These are phyloP conservation scores for Aspergillus ochraceoroseus DNA, from an alignment of 2,329 filamentous ascomycete species.

Conservation along the genomic window DNA sequence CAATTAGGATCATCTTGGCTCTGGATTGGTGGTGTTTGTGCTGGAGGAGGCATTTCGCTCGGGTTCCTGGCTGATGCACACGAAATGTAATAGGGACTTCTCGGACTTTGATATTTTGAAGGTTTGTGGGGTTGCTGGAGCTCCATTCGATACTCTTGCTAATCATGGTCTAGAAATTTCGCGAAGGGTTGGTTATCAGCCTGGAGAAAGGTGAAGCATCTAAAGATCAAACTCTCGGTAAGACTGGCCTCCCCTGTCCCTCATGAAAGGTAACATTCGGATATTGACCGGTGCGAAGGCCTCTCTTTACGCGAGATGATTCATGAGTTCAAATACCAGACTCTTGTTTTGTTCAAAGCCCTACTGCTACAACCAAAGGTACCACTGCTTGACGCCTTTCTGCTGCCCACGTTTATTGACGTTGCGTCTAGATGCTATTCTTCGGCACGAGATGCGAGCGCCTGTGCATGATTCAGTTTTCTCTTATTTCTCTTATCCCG, in stretches of 20 bases:
- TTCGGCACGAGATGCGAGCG: slow-evolving; percentile 95
- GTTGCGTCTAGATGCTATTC: slow-evolving; percentile 74
- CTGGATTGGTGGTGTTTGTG: neutral
- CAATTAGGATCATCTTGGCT: neutral
- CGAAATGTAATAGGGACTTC: slow-evolving; percentile 60
- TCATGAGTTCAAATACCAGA: slow-evolving; percentile 91
- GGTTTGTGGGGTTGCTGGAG: slow-evolving; percentile 35
- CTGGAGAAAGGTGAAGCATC: slow-evolving; percentile 63
- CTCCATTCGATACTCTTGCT: slow-evolving; percentile 5
- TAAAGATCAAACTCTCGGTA: slow-evolving; percentile 80
- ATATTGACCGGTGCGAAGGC: slow-evolving; percentile 38
- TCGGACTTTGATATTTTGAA: slow-evolving; percentile 82
- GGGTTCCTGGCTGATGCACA: slow-evolving; percentile 10
- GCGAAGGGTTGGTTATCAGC: slow-evolving; percentile 69
- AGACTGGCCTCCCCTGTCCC: slow-evolving; percentile 31
- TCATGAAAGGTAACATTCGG: neutral
- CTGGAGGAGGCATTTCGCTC: too few species aligned
- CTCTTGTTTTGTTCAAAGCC: slow-evolving; percentile 87
- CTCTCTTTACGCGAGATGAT: slow-evolving; percentile 83
- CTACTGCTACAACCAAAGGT: slow-evolving; percentile 93
- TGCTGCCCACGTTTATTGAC: slow-evolving; percentile 10
- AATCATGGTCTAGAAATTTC: slow-evolving; percentile 60
- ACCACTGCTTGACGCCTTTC: slow-evolving; percentile 5
- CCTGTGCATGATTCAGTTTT: slow-evolving; percentile 98
- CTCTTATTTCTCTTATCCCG: slow-evolving; percentile 89